Percentiles rank a stretch among this genome's conserved stretches.
These are phyloP conservation scores for Erodium trifolium DNA, from an alignment of 441 rosid genomes.

Conservation along the genomic window DNA sequence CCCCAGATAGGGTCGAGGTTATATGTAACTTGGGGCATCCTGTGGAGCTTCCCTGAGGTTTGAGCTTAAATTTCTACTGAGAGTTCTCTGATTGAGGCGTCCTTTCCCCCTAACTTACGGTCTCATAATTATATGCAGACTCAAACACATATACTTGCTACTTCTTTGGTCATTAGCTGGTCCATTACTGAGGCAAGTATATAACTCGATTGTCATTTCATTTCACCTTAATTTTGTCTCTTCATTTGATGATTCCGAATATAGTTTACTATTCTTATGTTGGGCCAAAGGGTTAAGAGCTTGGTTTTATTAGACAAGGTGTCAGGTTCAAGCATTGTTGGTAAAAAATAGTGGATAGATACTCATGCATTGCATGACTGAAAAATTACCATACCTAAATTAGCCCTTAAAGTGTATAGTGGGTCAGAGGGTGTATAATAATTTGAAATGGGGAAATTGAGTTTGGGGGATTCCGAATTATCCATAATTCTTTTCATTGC, in stretches of 20 bases:
- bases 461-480: no score
- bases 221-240: no score
- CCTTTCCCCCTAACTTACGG: neutral
- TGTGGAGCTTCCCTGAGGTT: slow-evolving; percentile 85
- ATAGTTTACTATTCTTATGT: neutral
- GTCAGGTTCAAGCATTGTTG: no score
- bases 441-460: no score
- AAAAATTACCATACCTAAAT: no score
- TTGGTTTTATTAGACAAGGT: no score
- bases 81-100: neutral
- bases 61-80: neutral
- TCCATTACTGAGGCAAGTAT: slow-evolving; percentile 71
- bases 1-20: slow-evolving; percentile 88
- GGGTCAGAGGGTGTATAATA: no score
- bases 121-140: slow-evolving; percentile 33
- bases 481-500: no score
- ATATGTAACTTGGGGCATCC: slow-evolving; percentile 77
- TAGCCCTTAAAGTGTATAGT: no score
- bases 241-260: no score
- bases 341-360: no score
- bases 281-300: neutral
- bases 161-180: slow-evolving; percentile 90
- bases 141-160: slow-evolving; percentile 55
- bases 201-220: neutral
- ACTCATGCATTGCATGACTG: no score